Percentiles rank a stretch among this genome's conserved stretches.
These are phyloP conservation scores for Lobosporangium transversale DNA, from an alignment of 192 early-diverging fungal species.

Conservation along the genomic window DNA sequence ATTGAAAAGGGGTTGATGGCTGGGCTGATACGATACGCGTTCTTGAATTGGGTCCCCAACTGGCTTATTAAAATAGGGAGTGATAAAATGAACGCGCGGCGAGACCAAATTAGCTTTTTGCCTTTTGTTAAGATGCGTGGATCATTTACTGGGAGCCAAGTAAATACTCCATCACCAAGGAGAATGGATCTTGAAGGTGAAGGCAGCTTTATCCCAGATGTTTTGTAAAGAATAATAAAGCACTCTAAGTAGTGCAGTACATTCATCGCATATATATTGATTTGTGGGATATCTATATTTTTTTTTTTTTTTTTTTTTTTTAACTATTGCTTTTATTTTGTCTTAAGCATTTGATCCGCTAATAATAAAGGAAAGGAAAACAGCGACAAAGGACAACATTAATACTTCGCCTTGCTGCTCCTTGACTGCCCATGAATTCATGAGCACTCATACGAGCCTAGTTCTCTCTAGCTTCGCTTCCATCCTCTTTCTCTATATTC, in stretches of 20 bases:
- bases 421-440: neutral
- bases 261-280: neutral
- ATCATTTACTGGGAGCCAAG: conserved; percentile 2
- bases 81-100: conserved; percentile 11
- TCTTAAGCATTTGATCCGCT: too few relatives aligned
- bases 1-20: conserved; percentile 3
- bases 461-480: neutral
- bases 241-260: neutral
- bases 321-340: too few relatives aligned
- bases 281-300: conserved; percentile 3
- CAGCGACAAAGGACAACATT: neutral
- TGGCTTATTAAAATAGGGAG: conserved; percentile 9
- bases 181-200: too few relatives aligned
- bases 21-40: neutral
- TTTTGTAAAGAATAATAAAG: neutral
- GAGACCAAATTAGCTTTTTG: conserved; percentile 10
- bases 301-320: too few relatives aligned
- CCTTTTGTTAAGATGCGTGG: conserved; percentile 21
- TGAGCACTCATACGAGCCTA: neutral
- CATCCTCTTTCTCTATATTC: neutral
- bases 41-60: conserved; percentile 17
- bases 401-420: neutral
- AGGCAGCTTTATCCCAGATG: too few relatives aligned
- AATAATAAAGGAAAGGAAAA: too few relatives aligned
- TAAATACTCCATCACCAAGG: conserved; percentile 6